These are phyloP conservation scores for Nicotiana attenuata DNA, from an alignment of 257 asterid species.

Conservation along the genomic window DNA sequence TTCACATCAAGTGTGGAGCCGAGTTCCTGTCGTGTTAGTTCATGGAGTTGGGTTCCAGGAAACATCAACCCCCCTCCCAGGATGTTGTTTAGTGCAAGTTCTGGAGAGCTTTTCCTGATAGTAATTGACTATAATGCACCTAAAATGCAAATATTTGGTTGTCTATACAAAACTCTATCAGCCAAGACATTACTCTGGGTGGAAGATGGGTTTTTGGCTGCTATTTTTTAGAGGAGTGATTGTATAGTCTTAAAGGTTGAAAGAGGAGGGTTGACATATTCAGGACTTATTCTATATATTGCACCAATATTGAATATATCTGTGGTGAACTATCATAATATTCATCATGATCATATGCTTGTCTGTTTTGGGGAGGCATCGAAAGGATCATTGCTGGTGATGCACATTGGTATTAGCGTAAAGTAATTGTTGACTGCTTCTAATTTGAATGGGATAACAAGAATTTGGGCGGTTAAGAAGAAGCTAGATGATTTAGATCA, in stretches of 20 bases:
- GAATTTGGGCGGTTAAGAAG: slow-evolving; percentile 76
- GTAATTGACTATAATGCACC: slow-evolving; percentile 62
- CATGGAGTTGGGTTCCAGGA: slow-evolving; percentile 93
- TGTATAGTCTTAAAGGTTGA: slow-evolving; percentile 74
- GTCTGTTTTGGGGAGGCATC: slow-evolving; percentile 92
- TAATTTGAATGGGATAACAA: slow-evolving; percentile 74
- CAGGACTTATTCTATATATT: slow-evolving; percentile 65
- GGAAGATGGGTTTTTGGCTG: slow-evolving; percentile 68
- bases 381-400: slow-evolving; percentile 74
- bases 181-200: slow-evolving; percentile 73
- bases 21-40: slow-evolving; percentile 62
- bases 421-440: slow-evolving; percentile 78
- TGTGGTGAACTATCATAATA: slow-evolving; percentile 65
- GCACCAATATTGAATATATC: slow-evolving; percentile 87
- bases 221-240: slow-evolving; percentile 81
- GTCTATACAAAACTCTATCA: slow-evolving; percentile 65
- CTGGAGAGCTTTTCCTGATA: slow-evolving; percentile 71
- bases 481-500: slow-evolving; percentile 53
- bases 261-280: slow-evolving; percentile 48
- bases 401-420: slow-evolving; percentile 82
- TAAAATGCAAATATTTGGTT: slow-evolving; percentile 61
- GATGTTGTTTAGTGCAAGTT: slow-evolving; percentile 71
- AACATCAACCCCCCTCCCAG: slow-evolving; percentile 34
- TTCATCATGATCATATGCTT: slow-evolving; percentile 67
- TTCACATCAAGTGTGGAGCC: slow-evolving; percentile 43